These are phyloP conservation scores for Leptomonas pyrrhocoris DNA, from an alignment of 208 protist species.

Conservation along the genomic window DNA sequence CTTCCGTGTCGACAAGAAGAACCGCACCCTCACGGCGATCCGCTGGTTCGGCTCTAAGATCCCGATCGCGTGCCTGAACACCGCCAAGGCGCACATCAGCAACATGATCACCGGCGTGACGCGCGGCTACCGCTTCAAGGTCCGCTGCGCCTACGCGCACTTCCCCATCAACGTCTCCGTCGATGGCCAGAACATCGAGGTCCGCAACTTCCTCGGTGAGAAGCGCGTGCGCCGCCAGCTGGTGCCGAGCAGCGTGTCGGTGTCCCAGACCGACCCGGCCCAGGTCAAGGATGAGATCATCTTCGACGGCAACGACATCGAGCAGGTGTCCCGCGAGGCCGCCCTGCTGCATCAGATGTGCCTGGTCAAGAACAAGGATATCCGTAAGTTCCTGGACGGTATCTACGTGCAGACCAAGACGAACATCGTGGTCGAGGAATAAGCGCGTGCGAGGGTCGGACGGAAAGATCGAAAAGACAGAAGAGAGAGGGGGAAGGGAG, in stretches of 20 bases:
- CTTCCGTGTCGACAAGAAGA: conserved; percentile 77
- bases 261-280: conserved; percentile 77
- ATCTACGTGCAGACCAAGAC: conserved; percentile 98
- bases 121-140: conserved; percentile 99
- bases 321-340: conserved; percentile 93
- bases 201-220: conserved; percentile 99
- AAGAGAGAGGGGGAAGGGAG: neutral
- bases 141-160: conserved; percentile 99
- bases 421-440: conserved; percentile 79
- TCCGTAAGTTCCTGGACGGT: conserved; percentile 99
- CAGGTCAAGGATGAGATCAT: conserved; percentile 98
- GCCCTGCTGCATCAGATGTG: conserved; percentile 96
- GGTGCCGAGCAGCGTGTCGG: conserved; percentile 91
- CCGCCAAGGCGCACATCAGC: conserved; percentile 94
- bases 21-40: conserved; percentile 78
- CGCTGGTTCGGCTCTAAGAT: conserved; percentile 97
- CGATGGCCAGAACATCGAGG: conserved; percentile 94
- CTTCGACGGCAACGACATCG: conserved; percentile 95
- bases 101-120: conserved; percentile 99
- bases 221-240: conserved; percentile 93
- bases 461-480: neutral
- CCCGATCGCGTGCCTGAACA: conserved; percentile 95
- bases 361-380: conserved; percentile 99
- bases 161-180: conserved; percentile 99
- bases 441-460: conserved; percentile 21